Evolutionary conservation across 73 alveolate genomes (phyloP).

Genomic region (Paramecium primaurelia): DNA sequence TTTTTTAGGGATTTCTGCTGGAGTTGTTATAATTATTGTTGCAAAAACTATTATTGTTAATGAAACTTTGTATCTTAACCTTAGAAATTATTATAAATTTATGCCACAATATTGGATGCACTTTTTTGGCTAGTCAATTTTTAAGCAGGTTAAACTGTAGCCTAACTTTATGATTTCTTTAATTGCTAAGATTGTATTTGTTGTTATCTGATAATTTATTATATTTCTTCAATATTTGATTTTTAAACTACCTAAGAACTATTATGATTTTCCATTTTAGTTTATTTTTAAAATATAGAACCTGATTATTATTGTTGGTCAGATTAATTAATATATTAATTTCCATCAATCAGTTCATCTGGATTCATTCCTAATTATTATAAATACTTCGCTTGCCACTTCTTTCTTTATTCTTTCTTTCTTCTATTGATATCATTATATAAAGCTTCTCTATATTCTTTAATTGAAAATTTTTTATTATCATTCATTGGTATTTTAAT

Average conservation of each 20-base stretch:
- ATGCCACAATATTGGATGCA: slow-evolving; percentile 4
- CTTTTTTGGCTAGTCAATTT: neutral
- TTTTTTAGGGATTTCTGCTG: neutral
- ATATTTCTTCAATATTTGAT: neutral
- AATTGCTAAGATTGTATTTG: neutral
- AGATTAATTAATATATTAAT: neutral
- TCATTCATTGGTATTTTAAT: slow-evolving; percentile 86
- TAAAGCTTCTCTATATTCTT: slow-evolving; percentile 83
- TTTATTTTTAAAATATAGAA: neutral
- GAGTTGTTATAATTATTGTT: neutral
- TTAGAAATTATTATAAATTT: neutral
- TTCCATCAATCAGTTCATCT: slow-evolving; percentile 27
- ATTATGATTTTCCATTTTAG: neutral
- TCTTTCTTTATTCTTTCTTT: slow-evolving; percentile 78
- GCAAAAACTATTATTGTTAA: neutral
- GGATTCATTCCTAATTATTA: slow-evolving; percentile 45
- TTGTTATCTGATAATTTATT: neutral
- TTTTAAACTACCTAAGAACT: neutral
- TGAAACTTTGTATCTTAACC: neutral
- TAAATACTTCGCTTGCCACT: slow-evolving; percentile 40
- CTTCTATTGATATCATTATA: slow-evolving; percentile 79
- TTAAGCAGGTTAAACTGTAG: neutral
- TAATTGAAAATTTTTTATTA: slow-evolving; percentile 80
- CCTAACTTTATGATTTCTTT: neutral
- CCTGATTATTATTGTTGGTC: neutral